These are phyloP conservation scores for Mortierella sp. DNA, from an alignment of 371 early-diverging fungal genomes.

Conservation along the genomic window DNA sequence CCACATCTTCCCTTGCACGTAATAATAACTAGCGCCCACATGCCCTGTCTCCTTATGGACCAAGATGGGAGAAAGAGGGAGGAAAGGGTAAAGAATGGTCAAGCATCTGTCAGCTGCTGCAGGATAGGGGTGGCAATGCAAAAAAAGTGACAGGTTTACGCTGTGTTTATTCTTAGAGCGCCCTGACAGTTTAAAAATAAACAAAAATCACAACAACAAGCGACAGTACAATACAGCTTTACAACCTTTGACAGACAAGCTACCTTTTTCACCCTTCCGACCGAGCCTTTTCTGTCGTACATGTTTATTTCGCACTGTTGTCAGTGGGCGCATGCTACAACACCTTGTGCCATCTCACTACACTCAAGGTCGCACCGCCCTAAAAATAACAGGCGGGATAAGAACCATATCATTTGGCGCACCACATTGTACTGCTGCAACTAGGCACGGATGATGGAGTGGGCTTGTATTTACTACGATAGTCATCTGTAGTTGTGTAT, in stretches of 20 bases:
- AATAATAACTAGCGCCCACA: constrained; percentile 1
- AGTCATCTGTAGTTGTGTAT: not conserved
- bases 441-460: not conserved
- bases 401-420: not conserved
- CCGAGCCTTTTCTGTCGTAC: not conserved
- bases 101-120: constrained; percentile 28
- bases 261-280: too few relatives aligned
- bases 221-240: not conserved
- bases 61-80: not conserved
- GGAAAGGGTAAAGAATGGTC: not conserved
- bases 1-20: not conserved
- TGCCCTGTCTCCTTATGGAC: not conserved
- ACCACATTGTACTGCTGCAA: not conserved
- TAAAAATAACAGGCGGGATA: constrained; percentile 26
- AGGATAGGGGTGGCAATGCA: constrained; percentile 50
- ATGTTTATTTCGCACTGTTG: not conserved
- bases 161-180: constrained; percentile 5
- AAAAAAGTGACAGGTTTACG: not conserved
- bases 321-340: not conserved
- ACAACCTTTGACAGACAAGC: too few relatives aligned
- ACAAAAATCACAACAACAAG: not conserved
- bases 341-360: not conserved
- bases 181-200: not conserved
- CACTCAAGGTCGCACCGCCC: constrained; percentile 21
- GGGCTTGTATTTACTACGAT: constrained; percentile 3